phyloP scores from a whole-genome alignment of 352 stramenopile genomes.

The Phytophthora sp. region DNA sequence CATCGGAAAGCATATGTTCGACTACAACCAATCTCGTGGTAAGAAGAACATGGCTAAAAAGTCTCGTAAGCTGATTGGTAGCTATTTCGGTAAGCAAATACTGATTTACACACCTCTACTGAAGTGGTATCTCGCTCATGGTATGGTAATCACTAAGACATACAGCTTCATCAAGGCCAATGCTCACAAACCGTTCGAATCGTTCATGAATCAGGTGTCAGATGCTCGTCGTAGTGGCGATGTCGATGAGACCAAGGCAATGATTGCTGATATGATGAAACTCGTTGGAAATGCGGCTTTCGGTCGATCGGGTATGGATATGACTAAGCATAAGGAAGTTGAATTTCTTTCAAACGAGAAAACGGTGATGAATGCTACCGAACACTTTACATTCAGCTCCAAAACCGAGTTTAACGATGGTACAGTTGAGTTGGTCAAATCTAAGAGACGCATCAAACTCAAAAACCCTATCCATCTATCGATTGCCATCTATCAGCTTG shows the following conservation, averaged over 20 bases:
- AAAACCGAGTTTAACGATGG: background rate
- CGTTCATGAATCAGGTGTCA: conserved; percentile 27
- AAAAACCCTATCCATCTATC: conserved; percentile 5
- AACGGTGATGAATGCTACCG: background rate
- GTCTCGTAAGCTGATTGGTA: conserved; percentile 32
- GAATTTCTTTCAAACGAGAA: background rate
- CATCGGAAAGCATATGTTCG: conserved; percentile 40
- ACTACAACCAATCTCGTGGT: conserved; percentile 11
- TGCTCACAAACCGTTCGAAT: conserved; percentile 17
- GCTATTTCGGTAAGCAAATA: conserved; percentile 43
- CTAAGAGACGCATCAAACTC: background rate
- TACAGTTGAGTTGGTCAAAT: background rate
- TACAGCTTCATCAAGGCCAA: conserved; percentile 35
- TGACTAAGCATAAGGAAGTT: conserved; percentile 7
- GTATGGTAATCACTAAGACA: conserved; percentile 31
- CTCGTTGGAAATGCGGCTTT: conserved; percentile 2
- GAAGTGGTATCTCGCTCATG: conserved; percentile 45
- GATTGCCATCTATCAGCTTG: conserved; percentile 2
- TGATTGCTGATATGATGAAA: conserved; percentile 3
- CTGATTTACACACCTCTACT: conserved; percentile 42
- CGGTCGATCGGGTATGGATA: conserved; percentile 8
- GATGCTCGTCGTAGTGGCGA: conserved; percentile 33
- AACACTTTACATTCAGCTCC: conserved; percentile 3
- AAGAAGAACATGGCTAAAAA: background rate
- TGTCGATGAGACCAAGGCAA: conserved; percentile 23